phyloP scores from a whole-genome alignment of 768 basidiomycete species.

The Boletus rex-veris region DNA sequence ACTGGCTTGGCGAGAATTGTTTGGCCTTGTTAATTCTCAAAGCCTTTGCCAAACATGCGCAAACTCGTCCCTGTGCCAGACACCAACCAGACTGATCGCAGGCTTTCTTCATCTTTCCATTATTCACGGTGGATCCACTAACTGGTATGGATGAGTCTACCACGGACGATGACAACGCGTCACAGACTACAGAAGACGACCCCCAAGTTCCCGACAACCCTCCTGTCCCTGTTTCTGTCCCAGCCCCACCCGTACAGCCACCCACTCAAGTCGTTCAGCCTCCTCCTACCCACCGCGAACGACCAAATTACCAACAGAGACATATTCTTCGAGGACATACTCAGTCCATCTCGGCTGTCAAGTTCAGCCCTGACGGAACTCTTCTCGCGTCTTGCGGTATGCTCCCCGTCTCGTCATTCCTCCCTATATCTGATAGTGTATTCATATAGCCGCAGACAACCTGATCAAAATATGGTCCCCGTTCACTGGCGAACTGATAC shows the following conservation, averaged over 20 bases:
- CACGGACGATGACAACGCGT: constrained; percentile 61
- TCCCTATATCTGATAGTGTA: background rate
- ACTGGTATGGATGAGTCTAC: constrained; percentile 42
- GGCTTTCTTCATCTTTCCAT: no score
- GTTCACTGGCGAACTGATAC: constrained; percentile 71
- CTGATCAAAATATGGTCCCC: constrained; percentile 82
- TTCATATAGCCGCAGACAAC: constrained; percentile 66
- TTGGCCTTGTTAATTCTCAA: constrained; percentile 25
- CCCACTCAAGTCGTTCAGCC: constrained; percentile 31
- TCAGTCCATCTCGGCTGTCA: constrained; percentile 81
- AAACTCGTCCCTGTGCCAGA: constrained; percentile 16
- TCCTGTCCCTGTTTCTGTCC: constrained; percentile 21
- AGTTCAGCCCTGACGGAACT: constrained; percentile 87
- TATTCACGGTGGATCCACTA: constrained; percentile 18
- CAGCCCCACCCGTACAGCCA: constrained; percentile 34
- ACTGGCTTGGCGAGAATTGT: background rate
- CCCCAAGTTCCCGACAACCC: constrained; percentile 68
- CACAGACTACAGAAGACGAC: constrained; percentile 84
- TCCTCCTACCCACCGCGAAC: constrained; percentile 36
- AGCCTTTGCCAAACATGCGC: constrained; percentile 20
- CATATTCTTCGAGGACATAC: constrained; percentile 76
- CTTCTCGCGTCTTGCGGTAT: constrained; percentile 84
- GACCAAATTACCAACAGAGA: constrained; percentile 66
- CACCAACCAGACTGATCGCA: background rate
- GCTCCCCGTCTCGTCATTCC: background rate